These are phyloP conservation scores for Beauveria sp. DNA, from an alignment of 2,329 filamentous ascomycete genomes.

Conservation along the genomic window DNA sequence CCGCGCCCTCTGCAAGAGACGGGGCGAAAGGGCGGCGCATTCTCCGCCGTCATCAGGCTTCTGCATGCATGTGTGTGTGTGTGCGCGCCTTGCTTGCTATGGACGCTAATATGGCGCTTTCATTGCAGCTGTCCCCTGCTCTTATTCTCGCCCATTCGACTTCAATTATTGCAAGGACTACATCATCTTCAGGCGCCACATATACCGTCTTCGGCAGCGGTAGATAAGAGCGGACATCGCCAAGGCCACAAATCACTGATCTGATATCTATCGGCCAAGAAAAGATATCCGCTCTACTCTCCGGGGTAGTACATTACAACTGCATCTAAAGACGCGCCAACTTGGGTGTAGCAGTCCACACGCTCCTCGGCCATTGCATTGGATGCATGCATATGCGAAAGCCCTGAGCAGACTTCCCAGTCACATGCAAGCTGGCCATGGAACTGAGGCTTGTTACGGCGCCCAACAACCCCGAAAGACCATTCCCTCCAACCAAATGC, in stretches of 20 bases:
- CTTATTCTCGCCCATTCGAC: neutral
- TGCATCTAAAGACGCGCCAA: neutral
- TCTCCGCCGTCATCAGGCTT: neutral
- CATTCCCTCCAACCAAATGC: neutral
- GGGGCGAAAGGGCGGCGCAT: neutral
- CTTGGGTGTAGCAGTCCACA: neutral
- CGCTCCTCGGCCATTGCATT: neutral
- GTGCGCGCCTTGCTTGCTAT: too few relatives aligned
- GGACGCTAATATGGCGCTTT: neutral
- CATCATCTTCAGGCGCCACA: neutral
- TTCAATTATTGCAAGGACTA: neutral
- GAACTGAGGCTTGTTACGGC: neutral
- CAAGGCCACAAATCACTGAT: conserved; percentile 2
- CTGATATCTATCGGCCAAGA: neutral
- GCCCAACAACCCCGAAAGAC: neutral
- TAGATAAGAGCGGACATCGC: neutral
- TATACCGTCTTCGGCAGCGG: neutral
- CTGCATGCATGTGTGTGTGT: neutral
- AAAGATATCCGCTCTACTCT: neutral
- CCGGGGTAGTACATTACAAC: neutral
- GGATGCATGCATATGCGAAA: neutral
- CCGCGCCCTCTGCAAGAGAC: neutral
- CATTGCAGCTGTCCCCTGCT: neutral
- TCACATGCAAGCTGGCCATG: neutral
- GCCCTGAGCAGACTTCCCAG: neutral